Evolutionary conservation across 2,329 filamentous ascomycete species (phyloP), one percentile per base, ranked within the genome.

Genomic region (Colletotrichum higginsianum): DNA sequence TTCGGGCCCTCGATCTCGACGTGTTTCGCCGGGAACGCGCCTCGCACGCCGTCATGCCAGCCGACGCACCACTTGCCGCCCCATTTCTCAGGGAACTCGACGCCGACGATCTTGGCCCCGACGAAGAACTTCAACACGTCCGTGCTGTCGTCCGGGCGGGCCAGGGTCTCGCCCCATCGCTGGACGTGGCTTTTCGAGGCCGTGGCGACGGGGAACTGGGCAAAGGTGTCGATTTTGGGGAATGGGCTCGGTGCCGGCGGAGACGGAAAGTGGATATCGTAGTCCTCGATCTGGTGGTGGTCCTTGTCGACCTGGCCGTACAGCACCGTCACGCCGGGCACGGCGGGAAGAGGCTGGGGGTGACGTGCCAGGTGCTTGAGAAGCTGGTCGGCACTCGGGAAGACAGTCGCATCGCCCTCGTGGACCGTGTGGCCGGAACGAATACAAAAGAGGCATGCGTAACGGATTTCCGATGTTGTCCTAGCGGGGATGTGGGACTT

Each of bases 381-480:
- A 11, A 85, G 79, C 42, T 81, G 77, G 16, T 83, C 79, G 16
- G 79, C 67, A 5, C 77, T 78, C 2, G 77, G 75, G 72, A 85
- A 85, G 5, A 84, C 82, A 5, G 83, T 85, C 1, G 83, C 82
- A 67, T 85, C 83, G 57, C 80, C 81, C 38, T 84, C 79, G n/a
- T 78, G 78, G 2, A 79, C 75, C 0, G 82, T 82, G 1, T 77
- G 68, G 1, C 78, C 79, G 3, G 76, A 65, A 26, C 82, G 78
- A 6, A 79, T 78, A 68, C 83, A 84, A 72, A 83, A 84, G 1
- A 85, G 74, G 61, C 83, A 84, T 5, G 78, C 82, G 60, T 82
- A 85, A 66, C 82, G 84, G 56, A 79, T 75, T 61, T 78, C 77
- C 35, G 81, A 79, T 44, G 80, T 75, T 18, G 75, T 75, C 6